Percentiles rank a stretch among this genome's conserved stretches.
phyloP scores from a whole-genome alignment of 1,139 yeast species.

The Hanseniaspora uvarum region DNA sequence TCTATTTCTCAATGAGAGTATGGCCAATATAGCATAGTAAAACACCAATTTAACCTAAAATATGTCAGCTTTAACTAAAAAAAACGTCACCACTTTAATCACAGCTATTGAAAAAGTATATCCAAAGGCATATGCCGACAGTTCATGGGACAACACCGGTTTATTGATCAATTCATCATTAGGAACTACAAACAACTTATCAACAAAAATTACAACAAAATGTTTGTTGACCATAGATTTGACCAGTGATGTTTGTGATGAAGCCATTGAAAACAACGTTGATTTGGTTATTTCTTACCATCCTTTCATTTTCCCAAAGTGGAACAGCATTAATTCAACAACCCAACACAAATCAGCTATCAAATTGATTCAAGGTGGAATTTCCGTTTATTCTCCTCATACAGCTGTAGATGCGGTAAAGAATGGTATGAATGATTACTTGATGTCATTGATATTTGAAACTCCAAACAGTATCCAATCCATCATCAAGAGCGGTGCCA shows the following conservation, averaged over 20 bases:
- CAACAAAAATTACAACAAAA: slow-evolving; percentile 27
- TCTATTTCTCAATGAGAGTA: no score
- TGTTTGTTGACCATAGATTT: slow-evolving; percentile 74
- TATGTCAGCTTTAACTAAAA: background rate
- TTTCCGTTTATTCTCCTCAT: slow-evolving; percentile 89
- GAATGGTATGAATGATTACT: slow-evolving; percentile 90
- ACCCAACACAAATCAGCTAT: slow-evolving; percentile 76
- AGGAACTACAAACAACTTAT: slow-evolving; percentile 19
- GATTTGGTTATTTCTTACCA: slow-evolving; percentile 75
- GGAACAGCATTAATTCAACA: slow-evolving; percentile 56
- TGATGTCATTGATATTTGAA: slow-evolving; percentile 33
- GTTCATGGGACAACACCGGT: slow-evolving; percentile 91
- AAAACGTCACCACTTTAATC: slow-evolving; percentile 25
- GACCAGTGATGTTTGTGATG: slow-evolving; percentile 74
- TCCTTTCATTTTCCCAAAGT: slow-evolving; percentile 85
- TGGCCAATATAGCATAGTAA: no score
- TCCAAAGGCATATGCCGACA: slow-evolving; percentile 69
- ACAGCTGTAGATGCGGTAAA: slow-evolving; percentile 89
- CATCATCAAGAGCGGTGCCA: slow-evolving; percentile 21
- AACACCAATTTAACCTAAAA: no score
- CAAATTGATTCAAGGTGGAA: slow-evolving; percentile 58
- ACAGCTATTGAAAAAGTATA: slow-evolving; percentile 55
- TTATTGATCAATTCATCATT: slow-evolving; percentile 52
- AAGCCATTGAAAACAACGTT: slow-evolving; percentile 49
- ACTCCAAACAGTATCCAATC: background rate